Conservation (phyloP, 208 protist genomes). For the Leishmania tropica region DNA sequence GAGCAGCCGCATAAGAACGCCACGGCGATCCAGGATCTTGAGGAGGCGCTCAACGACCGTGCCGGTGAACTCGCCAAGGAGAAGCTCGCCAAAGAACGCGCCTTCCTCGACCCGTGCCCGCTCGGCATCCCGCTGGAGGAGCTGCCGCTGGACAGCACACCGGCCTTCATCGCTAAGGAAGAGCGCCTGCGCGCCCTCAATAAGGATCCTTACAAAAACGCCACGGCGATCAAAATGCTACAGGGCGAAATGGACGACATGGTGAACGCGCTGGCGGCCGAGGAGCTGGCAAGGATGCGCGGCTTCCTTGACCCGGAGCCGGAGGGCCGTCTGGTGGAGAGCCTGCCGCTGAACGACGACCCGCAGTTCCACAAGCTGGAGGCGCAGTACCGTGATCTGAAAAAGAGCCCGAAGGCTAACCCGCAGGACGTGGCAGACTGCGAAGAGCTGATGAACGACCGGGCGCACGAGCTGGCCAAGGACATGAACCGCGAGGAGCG, state of each 20-base stretch:
- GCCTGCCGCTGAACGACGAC: constrained; percentile 64
- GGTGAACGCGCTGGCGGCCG: constrained; percentile 50
- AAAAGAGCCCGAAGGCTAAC: constrained; percentile 57
- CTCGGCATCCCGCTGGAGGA: constrained; percentile 68
- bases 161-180: constrained; percentile 58
- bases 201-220: constrained; percentile 56
- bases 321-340: constrained; percentile 63
- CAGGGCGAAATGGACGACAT: constrained; percentile 63
- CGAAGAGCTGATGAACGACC: constrained; percentile 81
- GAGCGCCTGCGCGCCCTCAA: constrained; percentile 56
- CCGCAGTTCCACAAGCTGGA: constrained; percentile 60
- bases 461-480: constrained; percentile 70
- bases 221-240: constrained; percentile 38
- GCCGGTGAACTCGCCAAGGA: constrained; percentile 63
- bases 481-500: constrained; percentile 71
- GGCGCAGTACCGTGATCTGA: constrained; percentile 60
- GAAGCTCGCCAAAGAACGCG: constrained; percentile 56
- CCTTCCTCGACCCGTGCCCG: constrained; percentile 60
- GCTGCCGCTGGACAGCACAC: constrained; percentile 64
- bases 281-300: constrained; percentile 61
- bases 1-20: constrained; percentile 51
- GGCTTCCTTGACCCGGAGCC: constrained; percentile 74
- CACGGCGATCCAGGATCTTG: constrained; percentile 57
- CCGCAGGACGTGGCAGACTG: constrained; percentile 60
- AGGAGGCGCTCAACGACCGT: constrained; percentile 73